Percentiles rank a stretch among this genome's conserved stretches.
These are phyloP conservation scores for Phragmites australis DNA, from an alignment of 176 grass and related monocot species.

Conservation along the genomic window DNA sequence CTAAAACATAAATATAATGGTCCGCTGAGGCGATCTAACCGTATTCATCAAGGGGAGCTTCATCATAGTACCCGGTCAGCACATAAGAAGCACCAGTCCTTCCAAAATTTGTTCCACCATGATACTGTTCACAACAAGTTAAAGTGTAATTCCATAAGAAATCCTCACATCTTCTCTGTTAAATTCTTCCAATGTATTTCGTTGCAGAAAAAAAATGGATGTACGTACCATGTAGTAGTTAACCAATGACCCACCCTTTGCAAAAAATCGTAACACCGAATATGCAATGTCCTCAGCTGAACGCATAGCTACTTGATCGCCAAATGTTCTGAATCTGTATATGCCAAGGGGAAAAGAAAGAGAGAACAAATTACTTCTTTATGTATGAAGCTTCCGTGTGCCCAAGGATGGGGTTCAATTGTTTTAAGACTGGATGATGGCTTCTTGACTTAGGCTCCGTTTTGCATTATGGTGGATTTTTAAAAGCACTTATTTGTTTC, in stretches of 20 bases:
- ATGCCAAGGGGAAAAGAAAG: constrained; percentile 7
- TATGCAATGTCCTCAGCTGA: constrained; percentile 92
- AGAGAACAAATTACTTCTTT: constrained; percentile 22
- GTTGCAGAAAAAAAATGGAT: constrained; percentile 18
- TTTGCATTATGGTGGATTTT: neutral
- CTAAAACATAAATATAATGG: constrained; percentile 8
- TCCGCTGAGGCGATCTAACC: constrained; percentile 46
- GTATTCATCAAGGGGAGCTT: constrained; percentile 90
- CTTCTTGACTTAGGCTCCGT: neutral
- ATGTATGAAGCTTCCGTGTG: neutral
- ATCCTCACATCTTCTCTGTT: neutral
- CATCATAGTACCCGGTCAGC: constrained; percentile 85
- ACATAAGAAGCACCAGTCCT: constrained; percentile 75
- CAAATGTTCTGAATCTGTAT: constrained; percentile 76
- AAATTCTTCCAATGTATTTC: neutral
- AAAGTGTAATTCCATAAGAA: constrained; percentile 30
- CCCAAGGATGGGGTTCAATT: neutral
- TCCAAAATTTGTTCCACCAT: constrained; percentile 97
- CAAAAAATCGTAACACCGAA: constrained; percentile 81
- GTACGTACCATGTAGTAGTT: constrained; percentile 92
- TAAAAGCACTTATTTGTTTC: neutral
- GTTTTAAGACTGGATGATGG: neutral
- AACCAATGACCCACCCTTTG: constrained; percentile 68
- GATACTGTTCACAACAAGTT: constrained; percentile 54
- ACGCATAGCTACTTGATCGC: constrained; percentile 74